Base-by-base conservation (phyloP, 805 yeast species). In the Ogataea pilisensis region DNA sequence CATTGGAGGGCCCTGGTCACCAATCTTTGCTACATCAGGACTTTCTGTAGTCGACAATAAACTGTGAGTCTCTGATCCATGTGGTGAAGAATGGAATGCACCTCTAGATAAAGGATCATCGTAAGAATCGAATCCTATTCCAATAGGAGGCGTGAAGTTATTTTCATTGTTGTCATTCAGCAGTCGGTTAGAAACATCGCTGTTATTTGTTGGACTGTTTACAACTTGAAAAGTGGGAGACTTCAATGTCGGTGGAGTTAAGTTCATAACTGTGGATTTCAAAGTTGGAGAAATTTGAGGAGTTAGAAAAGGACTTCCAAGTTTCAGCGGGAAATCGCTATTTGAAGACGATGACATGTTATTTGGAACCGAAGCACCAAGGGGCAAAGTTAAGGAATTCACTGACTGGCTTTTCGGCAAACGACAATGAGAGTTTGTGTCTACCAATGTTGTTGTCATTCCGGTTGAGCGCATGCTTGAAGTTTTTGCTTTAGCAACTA, bases 401-500 rank as follows among this genome's bases (percentile, higher is more conserved):
- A n/a, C n/a, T n/a, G n/a, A n/a, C n/a, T n/a, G n/a, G n/a, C n/a
- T n/a, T n/a, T n/a, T n/a, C n/a, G n/a, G n/a, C n/a, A n/a, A n/a
- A n/a, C n/a, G n/a, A n/a, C n/a, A n/a, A n/a, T n/a, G n/a, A n/a
- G n/a, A n/a, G n/a, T n/a, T n/a, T n/a, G n/a, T n/a, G n/a, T n/a
- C n/a, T n/a, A n/a, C n/a, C n/a, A n/a, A n/a, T 31, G 34, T 4
- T 31, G 34, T 31, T 16, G 38, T 3, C n/a, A 33, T 6, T 19
- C n/a, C 11, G 3, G 14, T 20, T 20, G 38, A 35, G 4, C 22
- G 3, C 58, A 63, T 56, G 24, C 51, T 40, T 4, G 45, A 28
- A 3, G 68, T 65, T 11, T 51, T 60, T 3, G 53, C 34, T 35
- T 55, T 58, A 8, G 66, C 64, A n/a, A 63, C 62, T n/a, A 55